Evolutionary conservation across 768 basidiomycete genomes (phyloP), one percentile per base, ranked within the genome.

Genomic region (Podaxis rugospora): DNA sequence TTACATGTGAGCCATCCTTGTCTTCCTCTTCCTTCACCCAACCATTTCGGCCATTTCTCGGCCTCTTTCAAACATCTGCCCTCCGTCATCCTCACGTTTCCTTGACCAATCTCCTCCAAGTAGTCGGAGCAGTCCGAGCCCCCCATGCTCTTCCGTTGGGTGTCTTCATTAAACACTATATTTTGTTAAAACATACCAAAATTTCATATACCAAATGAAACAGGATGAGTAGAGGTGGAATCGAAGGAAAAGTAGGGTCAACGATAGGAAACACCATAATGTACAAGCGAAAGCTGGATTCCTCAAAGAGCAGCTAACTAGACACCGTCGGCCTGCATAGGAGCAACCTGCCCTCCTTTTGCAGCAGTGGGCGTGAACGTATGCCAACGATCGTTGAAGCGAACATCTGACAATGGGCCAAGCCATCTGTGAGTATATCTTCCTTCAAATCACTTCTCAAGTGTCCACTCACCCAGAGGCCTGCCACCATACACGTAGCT

Each of bases 371-470:
- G 89, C 3, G 93, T 83, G 73, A 96, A 97, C 0, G 91, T 92
- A 71, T 97, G 95, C 93, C 92, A 94, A 65, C 93, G 87, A 69
- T 94, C 92, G 71, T 96, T 97, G 84, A 93, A 96, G 64, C 92
- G 88, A 37, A 97, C 95, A 68, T 95, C 94, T 89, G 65, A 0
- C 57, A 53, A 36, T n/a, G 40, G 40, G 5, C 23, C 39, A 46
- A 18, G 42, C 2, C 18, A 44, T 3, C 42, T 44, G n/a, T 44
- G 3, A 44, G n/a, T 7, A 44, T 6, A 28, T 5, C 5, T 44
- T 18, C 40, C 44, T 9, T 23, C 51, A 32, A 32, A 32, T 32
- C 32, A 50, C 10, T 18, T 23, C 13, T 18, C 11, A 35, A 16
- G 44, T 32, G 18, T 44, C 10, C 32, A 77, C 84, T 58, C 70